Evolutionary conservation across 441 rosid species (phyloP), one percentile per base, ranked within the genome.

Genomic region (Aquilaria agallochum): DNA sequence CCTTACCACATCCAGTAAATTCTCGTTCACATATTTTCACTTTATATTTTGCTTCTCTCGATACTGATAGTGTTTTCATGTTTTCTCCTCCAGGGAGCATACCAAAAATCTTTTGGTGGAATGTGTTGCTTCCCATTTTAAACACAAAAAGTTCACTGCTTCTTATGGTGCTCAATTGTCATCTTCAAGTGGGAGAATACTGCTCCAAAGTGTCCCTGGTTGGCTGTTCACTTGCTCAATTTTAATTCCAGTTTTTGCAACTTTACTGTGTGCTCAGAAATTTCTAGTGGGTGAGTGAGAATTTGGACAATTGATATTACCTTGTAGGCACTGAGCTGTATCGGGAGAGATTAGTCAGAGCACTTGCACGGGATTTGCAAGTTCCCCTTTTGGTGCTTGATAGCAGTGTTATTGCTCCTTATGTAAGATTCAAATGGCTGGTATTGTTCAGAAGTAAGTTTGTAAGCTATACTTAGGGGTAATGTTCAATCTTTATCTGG

Each of bases 191-290:
- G 89, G 95, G 68, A 89, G 97, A 78, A 86, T 95, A 78, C 65
- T 89, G 79, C 93, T 95, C 66, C 96, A 85, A 75, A 88, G 97
- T 80, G 77, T 85, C 74, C 98, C 99, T 82, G 97, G 97, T 94
- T 42, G 61, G 64, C 67, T 15, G 53, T 36, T 55, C 49, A 12
- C 34, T 55, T 13, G 42, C 58, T 20, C 55, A 36, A 48, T 60
- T 9, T 46, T 50, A 47, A 53, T 8, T 36, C 42, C 42, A 27
- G 50, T 13, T 36, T 36, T 36, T 2, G 5, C 42, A 36, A 20
- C 27, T 64, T 3, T 20, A 2, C 34, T 31, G 13, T 53, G 42
- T 32, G 14, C 32, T 34, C 46, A 56, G 27, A 51, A 12, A 5
- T 47, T 64, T 10, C 5, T 36, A 20, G 27, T 20, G 27, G 27